A percentile compares a stretch with the other conserved stretches of the same genome.
phyloP scores from a whole-genome alignment of 805 yeast species.

The Spencermartinsiella europaea region DNA sequence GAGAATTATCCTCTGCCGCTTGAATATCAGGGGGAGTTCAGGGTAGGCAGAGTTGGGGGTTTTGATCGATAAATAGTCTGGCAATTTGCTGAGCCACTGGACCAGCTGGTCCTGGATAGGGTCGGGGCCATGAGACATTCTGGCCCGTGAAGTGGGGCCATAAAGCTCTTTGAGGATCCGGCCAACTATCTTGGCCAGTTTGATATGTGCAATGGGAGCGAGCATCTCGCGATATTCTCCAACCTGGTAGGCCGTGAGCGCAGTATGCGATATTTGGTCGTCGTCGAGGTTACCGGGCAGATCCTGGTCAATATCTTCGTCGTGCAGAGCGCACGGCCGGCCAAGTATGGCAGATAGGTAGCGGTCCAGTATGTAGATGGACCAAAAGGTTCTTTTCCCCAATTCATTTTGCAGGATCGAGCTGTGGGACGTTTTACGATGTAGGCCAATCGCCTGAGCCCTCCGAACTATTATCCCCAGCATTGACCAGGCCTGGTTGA shows the following conservation, averaged over 20 bases:
- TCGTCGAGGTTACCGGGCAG: conserved; percentile 5
- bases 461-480: conserved; percentile 6
- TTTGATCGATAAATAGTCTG: conserved; percentile 1
- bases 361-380: conserved; percentile 6
- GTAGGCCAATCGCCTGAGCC: conserved; percentile 7
- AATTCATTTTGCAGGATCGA: conserved; percentile 4
- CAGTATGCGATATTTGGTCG: not conserved
- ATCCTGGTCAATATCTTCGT: conserved; percentile 10
- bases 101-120: not conserved
- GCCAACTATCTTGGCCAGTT: conserved; percentile 7
- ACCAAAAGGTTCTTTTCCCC: conserved; percentile 9
- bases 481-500: conserved; percentile 7
- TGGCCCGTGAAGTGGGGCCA: conserved; percentile 1
- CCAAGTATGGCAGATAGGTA: conserved; percentile 4
- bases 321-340: conserved; percentile 8
- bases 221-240: not conserved
- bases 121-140: not conserved
- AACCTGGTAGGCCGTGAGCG: not conserved
- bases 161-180: conserved; percentile 5
- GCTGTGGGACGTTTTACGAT: not conserved
- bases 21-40: conserved; percentile 1
- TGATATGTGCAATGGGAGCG: conserved; percentile 5
- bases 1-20: conserved; percentile 1
- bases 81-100: conserved; percentile 2
- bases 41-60: not conserved